phyloP scores from a whole-genome alignment of 1,139 yeast genomes.

The Hansenula lynferdii region DNA sequence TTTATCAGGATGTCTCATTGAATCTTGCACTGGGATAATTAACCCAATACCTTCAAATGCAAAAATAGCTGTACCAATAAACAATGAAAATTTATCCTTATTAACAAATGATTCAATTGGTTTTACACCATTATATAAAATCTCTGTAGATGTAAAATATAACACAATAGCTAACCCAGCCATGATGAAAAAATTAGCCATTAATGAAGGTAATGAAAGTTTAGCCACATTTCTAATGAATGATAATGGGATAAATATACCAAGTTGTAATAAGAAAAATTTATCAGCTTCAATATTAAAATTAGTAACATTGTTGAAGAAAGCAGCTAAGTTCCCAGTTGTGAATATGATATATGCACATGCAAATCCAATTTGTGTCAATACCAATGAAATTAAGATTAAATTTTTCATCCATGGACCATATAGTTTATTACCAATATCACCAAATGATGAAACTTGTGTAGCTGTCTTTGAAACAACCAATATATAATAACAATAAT shows the following conservation, averaged over 20 bases:
- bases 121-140: conserved; percentile 43
- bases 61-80: conserved; percentile 77
- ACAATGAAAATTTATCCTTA: conserved; percentile 61
- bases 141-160: conserved; percentile 45
- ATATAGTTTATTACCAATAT: conserved; percentile 58
- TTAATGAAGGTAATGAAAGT: conserved; percentile 58
- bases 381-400: conserved; percentile 56
- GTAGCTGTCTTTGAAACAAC: conserved; percentile 53
- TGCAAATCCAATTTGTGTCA: conserved; percentile 74
- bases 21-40: conserved; percentile 70
- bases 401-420: conserved; percentile 56
- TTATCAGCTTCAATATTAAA: conserved; percentile 30
- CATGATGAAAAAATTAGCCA: conserved; percentile 64
- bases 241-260: conserved; percentile 62
- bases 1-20: conserved; percentile 69
- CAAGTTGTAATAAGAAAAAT: conserved; percentile 50
- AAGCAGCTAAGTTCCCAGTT: conserved; percentile 61
- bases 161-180: conserved; percentile 61
- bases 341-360: conserved; percentile 74
- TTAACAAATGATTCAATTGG: conserved; percentile 40
- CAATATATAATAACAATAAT: conserved; percentile 62
- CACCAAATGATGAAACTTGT: conserved; percentile 68
- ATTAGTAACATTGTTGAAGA: conserved; percentile 42
- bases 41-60: conserved; percentile 81
- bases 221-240: conserved; percentile 69